A percentile compares a stretch with the other conserved stretches of the same genome.
These are phyloP conservation scores for Suillus alpinus DNA, from an alignment of 768 basidiomycete genomes.

Conservation along the genomic window DNA sequence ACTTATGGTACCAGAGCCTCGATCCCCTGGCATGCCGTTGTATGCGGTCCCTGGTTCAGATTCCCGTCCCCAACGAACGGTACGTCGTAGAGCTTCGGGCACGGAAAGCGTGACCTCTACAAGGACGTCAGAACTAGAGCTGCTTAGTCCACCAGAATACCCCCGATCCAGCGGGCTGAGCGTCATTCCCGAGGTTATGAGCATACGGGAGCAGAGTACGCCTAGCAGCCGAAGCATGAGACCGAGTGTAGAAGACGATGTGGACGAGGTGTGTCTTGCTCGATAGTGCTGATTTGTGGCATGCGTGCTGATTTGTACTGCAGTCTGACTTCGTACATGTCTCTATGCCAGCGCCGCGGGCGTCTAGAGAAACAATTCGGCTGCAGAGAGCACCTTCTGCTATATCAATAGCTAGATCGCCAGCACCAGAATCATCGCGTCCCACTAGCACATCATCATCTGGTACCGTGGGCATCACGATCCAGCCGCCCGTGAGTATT, in stretches of 20 bases:
- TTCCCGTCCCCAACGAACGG: slow-evolving; percentile 30
- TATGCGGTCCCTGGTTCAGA: slow-evolving; percentile 13
- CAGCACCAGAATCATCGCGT: slow-evolving; percentile 18
- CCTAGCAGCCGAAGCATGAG: slow-evolving; percentile 25
- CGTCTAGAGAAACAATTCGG: slow-evolving; percentile 19
- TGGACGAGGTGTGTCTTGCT: slow-evolving; percentile 29
- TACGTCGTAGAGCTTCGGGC: slow-evolving; percentile 48
- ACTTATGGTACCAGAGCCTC: slow-evolving; percentile 32
- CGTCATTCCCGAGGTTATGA: slow-evolving; percentile 54
- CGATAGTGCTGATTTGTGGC: not conserved
- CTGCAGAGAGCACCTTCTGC: not conserved
- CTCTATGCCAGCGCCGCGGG: slow-evolving; percentile 30
- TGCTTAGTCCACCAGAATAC: slow-evolving; percentile 44
- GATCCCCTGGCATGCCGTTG: slow-evolving; percentile 19
- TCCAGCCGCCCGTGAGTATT: slow-evolving; percentile 30
- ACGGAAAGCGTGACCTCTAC: slow-evolving; percentile 46
- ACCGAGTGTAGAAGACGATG: slow-evolving; percentile 34
- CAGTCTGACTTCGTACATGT: slow-evolving; percentile 34
- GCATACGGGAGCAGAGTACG: slow-evolving; percentile 31
- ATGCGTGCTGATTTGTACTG: not conserved
- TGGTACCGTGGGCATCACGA: slow-evolving; percentile 30
- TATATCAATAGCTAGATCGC: not conserved
- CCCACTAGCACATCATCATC: slow-evolving; percentile 26
- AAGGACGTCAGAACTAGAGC: slow-evolving; percentile 49
- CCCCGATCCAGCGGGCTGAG: slow-evolving; percentile 42